Conservation (phyloP, 2,329 filamentous ascomycete genomes). For the Cytospora schulzeri region DNA sequence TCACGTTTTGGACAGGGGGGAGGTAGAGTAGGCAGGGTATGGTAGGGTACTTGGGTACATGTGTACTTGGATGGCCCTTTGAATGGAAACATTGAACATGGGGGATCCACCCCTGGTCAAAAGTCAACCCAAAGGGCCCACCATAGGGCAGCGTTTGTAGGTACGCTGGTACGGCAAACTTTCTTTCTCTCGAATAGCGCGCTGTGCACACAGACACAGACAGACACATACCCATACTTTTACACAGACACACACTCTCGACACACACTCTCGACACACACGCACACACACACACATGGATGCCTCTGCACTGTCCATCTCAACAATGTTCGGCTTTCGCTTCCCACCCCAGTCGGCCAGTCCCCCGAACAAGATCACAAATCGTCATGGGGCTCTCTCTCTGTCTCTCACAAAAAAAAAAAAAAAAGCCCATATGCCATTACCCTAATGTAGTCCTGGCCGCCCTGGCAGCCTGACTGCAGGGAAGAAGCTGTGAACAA, state of each 20-base stretch:
- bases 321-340: conserved; percentile 17
- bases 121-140: conserved; percentile 23
- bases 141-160: conserved; percentile 25
- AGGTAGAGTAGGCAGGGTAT: background rate
- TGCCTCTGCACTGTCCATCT: background rate
- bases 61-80: too few species aligned
- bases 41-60: conserved; percentile 8
- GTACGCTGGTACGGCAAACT: conserved; percentile 23
- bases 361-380: conserved; percentile 9
- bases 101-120: conserved; percentile 26
- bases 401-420: too few species aligned
- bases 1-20: conserved; percentile 29
- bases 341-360: background rate
- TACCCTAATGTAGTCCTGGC: conserved; percentile 4
- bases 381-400: background rate
- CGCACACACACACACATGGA: background rate
- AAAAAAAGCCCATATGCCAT: conserved; percentile 12
- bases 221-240: conserved; percentile 3
- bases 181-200: conserved; percentile 19
- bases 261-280: background rate
- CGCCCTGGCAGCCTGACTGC: conserved; percentile 15
- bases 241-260: background rate
- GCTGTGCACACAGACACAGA: conserved; percentile 12
- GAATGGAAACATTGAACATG: conserved; percentile 23
- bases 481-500: conserved; percentile 20